phyloP scores from a whole-genome alignment of 441 rosid species.

The Arabidopsis lyrata region DNA sequence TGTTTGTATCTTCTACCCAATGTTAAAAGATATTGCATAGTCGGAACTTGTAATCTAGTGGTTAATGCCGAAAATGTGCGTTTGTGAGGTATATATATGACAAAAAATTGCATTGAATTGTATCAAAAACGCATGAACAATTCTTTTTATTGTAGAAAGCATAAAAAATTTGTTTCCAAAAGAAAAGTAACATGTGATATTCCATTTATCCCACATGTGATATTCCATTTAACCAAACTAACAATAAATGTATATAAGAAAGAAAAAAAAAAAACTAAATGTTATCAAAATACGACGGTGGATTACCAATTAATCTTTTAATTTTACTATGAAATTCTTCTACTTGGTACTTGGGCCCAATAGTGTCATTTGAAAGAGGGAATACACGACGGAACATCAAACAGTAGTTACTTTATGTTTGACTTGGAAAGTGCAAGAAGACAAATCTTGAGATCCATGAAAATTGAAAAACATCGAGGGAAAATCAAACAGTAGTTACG shows the following conservation, averaged over 20 bases:
- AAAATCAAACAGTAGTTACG: constrained; percentile 39
- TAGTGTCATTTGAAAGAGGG: constrained; percentile 23
- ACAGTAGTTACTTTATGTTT: constrained; percentile 41
- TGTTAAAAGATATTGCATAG: no score
- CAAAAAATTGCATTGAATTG: neutral
- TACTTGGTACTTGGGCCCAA: constrained; percentile 14
- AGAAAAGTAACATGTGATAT: neutral
- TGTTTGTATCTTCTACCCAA: no score
- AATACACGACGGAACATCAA: constrained; percentile 24
- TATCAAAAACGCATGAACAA: neutral
- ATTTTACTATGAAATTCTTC: neutral
- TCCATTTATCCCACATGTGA: constrained; percentile 8
- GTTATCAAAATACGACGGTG: neutral
- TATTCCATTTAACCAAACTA: constrained; percentile 4
- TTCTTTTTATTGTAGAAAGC: neutral
- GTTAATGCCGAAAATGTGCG: neutral
- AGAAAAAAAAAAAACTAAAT: neutral
- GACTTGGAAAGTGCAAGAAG: constrained; percentile 40
- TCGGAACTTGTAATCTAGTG: no score
- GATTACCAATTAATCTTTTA: neutral
- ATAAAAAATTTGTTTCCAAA: neutral
- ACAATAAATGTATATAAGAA: neutral
- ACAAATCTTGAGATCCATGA: constrained; percentile 36
- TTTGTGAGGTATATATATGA: no score
- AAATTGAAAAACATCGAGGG: neutral